phyloP scores from a whole-genome alignment of 2,329 filamentous ascomycete species.

The Ustulina deusta region DNA sequence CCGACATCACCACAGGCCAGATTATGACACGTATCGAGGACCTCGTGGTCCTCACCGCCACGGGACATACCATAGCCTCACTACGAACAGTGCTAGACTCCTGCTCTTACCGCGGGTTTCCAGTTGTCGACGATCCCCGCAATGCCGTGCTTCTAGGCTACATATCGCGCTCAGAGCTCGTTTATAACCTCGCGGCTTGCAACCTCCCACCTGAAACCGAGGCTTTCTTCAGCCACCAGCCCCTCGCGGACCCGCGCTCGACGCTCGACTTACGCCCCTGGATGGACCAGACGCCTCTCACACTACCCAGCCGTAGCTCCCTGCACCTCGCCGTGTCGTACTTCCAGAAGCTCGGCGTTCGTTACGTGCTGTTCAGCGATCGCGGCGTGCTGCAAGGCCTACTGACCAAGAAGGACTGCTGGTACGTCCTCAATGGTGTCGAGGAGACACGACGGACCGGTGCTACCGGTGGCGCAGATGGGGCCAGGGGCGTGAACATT shows the following conservation, averaged over 20 bases:
- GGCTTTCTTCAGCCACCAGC: slow-evolving; percentile 86
- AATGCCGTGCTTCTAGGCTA: slow-evolving; percentile 89
- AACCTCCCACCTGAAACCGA: slow-evolving; percentile 77
- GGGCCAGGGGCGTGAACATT: slow-evolving; percentile 51
- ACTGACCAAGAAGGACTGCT: slow-evolving; percentile 97
- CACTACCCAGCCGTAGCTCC: slow-evolving; percentile 79
- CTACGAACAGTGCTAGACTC: slow-evolving; percentile 77
- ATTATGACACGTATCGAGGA: slow-evolving; percentile 96
- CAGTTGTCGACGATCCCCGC: slow-evolving; percentile 82
- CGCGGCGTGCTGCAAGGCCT: slow-evolving; percentile 84
- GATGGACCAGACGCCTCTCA: slow-evolving; percentile 99
- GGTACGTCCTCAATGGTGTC: slow-evolving; percentile 87
- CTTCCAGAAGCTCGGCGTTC: slow-evolving; percentile 92
- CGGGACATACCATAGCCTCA: slow-evolving; percentile 85
- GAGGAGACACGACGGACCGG: slow-evolving; percentile 66
- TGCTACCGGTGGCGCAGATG: slow-evolving; percentile 49
- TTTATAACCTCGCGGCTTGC: slow-evolving; percentile 78
- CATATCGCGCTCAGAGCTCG: slow-evolving; percentile 90
- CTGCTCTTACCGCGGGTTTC: slow-evolving; percentile 89
- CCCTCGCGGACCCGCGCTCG: slow-evolving; percentile 79
- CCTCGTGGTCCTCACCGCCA: slow-evolving; percentile 86
- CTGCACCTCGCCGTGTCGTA: slow-evolving; percentile 90
- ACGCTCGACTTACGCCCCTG: slow-evolving; percentile 92
- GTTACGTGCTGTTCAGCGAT: slow-evolving; percentile 90
- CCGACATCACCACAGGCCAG: slow-evolving; percentile 85